These are phyloP conservation scores for Agmasoma carcini DNA, from an alignment of 371 early-diverging fungal genomes.

Conservation along the genomic window DNA sequence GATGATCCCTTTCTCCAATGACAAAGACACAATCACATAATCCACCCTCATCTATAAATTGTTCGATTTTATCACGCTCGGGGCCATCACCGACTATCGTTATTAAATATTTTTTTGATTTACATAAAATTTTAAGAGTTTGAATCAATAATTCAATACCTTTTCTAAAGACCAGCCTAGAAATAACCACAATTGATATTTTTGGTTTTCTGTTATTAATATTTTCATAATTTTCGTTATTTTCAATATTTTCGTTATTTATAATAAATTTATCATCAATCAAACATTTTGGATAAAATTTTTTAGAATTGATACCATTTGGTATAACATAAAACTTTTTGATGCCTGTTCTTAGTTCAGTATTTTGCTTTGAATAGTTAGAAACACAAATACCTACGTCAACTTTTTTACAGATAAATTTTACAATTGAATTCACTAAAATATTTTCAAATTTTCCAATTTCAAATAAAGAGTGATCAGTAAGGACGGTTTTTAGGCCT, in stretches of 20 bases:
- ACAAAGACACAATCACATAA: conserved; percentile 78
- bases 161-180: conserved; percentile 82
- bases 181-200: conserved; percentile 59
- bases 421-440: conserved; percentile 74
- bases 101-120: conserved; percentile 66
- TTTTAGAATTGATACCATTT: conserved; percentile 67
- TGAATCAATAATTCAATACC: conserved; percentile 79
- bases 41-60: conserved; percentile 77
- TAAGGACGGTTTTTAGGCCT: conserved; percentile 80
- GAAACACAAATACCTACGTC: conserved; percentile 93
- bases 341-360: conserved; percentile 74
- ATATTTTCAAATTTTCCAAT: conserved; percentile 79
- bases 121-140: conserved; percentile 78
- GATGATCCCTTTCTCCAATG: conserved; percentile 69
- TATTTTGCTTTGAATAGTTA: conserved; percentile 89
- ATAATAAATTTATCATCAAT: conserved; percentile 3
- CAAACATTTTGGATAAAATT: conserved; percentile 17
- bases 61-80: conserved; percentile 79
- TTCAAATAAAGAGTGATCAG: conserved; percentile 93
- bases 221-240: too few relatives aligned
- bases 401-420: conserved; percentile 75
- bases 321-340: conserved; percentile 84
- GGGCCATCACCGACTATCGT: conserved; percentile 90
- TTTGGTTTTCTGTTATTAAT: neutral
- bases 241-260: neutral